Base-by-base conservation (phyloP, 495 filamentous ascomycete species). In the Aspergillus bertholletiae region DNA sequence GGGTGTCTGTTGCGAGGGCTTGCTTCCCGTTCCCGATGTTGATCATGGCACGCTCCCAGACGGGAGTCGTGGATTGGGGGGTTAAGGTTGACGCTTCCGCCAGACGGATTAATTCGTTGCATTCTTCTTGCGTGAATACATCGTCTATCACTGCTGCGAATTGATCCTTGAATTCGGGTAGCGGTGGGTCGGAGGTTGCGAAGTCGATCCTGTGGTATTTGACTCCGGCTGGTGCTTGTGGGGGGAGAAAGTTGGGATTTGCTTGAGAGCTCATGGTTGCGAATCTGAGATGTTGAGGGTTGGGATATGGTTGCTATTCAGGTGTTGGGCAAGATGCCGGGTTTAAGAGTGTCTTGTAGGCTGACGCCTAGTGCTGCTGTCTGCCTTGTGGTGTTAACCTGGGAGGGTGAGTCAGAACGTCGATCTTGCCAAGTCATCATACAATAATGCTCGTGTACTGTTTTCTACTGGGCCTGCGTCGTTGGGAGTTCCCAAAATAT, bases 111-210 rank as follows among this genome's bases (percentile, higher is more conserved):
- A 90, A 71, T 12, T 74, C 66, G 0, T 73, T 66, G 73, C 86
- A 89, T 72, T 89, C 87, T 6, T 65, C 58, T 32, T 76, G 74
- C 23, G 77, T 83, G 43, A 90, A 57, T 37, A 84, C 77, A 57
- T 88, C 72, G 72, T 90, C 85, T 9, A 89, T 76, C 0, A 89
- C 69, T 27, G 75, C 78, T 15, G 87, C 87, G 55, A 84, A 83
- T 30, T 70, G 58, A 37, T 71, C 66, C 43, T 74, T 72, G 70
- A 79, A 84, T 57, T 83, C 78, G 3, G 79, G 78, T 8, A 90
- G 60, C 0, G 74, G 60, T 7, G 74, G 72, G 15, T 49, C 56
- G 28, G 78, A 75, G 15, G 67, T 60, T n/a, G 61, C 32, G 65
- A 82, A 86, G 61, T 87, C 73, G 57, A 88, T 79, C 11, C 46